Percentiles rank a stretch among this genome's conserved stretches.
These are phyloP conservation scores for Epichloe scottii DNA, from an alignment of 2,329 filamentous ascomycete species.

Conservation along the genomic window DNA sequence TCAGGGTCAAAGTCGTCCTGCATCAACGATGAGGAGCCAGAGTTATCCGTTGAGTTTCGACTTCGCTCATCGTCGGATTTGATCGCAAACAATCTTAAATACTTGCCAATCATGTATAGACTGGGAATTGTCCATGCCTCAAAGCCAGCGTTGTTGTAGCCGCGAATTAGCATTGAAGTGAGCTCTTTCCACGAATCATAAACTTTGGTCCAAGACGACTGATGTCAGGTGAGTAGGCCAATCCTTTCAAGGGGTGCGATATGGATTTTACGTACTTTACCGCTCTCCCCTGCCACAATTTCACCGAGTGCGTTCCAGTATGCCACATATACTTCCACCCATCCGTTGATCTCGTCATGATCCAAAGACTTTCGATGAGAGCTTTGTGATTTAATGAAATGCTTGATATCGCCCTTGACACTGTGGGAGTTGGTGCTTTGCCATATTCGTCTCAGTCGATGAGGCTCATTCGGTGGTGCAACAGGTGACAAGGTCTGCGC, in stretches of 20 bases:
- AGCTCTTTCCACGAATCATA: constrained; percentile 87
- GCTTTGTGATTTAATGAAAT: constrained; percentile 53
- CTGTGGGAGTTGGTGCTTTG: constrained; percentile 56
- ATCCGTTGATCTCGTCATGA: constrained; percentile 62
- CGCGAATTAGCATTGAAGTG: constrained; percentile 62
- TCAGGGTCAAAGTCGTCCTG: constrained; percentile 76
- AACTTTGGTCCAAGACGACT: constrained; percentile 64
- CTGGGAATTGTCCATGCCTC: constrained; percentile 88
- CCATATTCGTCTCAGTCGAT: constrained; percentile 57
- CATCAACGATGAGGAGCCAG: constrained; percentile 35
- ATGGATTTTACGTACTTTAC: constrained; percentile 20
- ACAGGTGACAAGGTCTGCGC: constrained; percentile 65
- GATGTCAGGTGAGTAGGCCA: constrained; percentile 8
- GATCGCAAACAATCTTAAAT: constrained; percentile 78
- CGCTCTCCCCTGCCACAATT: constrained; percentile 43
- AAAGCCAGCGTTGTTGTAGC: constrained; percentile 65
- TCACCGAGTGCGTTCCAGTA: constrained; percentile 78
- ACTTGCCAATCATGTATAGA: constrained; percentile 77
- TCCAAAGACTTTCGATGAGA: constrained; percentile 39
- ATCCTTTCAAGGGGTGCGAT: neutral
- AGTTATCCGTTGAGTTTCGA: constrained; percentile 22
- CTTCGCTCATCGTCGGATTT: constrained; percentile 65
- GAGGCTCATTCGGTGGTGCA: constrained; percentile 46
- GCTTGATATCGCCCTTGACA: constrained; percentile 57
- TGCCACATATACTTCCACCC: constrained; percentile 70